phyloP scores from a whole-genome alignment of 75 land plant genomes.

The Selaginella tamariscina region DNA sequence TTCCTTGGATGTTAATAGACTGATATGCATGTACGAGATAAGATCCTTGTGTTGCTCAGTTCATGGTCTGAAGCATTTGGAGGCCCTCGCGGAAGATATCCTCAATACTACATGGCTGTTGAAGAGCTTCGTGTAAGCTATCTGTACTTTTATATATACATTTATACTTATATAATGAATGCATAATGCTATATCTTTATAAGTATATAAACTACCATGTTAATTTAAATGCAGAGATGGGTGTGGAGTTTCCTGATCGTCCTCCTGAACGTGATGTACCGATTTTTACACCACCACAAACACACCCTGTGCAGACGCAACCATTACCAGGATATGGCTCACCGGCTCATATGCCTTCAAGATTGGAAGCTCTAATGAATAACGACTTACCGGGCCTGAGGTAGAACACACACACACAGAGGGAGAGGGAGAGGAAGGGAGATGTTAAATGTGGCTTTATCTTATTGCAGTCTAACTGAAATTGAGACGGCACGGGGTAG shows the following conservation, averaged over 20 bases:
- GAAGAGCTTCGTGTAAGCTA: slow-evolving; percentile 63
- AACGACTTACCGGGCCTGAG: slow-evolving; percentile 66
- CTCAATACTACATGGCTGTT: slow-evolving; percentile 85
- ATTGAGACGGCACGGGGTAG: slow-evolving; percentile 69
- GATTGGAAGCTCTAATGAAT: slow-evolving; percentile 41
- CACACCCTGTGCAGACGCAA: slow-evolving; percentile 46
- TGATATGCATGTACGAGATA: slow-evolving; percentile 77
- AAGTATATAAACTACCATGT: background rate
- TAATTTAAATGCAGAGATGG: slow-evolving; percentile 59
- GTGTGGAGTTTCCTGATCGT: slow-evolving; percentile 82
- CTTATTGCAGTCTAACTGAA: slow-evolving; percentile 39
- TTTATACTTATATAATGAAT: too few species aligned
- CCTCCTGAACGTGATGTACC: slow-evolving; percentile 61
- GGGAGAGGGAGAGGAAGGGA: too few species aligned
- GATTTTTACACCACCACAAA: slow-evolving; percentile 82
- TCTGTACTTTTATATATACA: too few species aligned
- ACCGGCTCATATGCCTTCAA: slow-evolving; percentile 21
- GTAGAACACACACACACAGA: too few species aligned
- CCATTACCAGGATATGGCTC: slow-evolving; percentile 28
- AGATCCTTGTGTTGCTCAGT: slow-evolving; percentile 63
- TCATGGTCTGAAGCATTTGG: slow-evolving; percentile 99
- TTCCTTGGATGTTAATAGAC: slow-evolving; percentile 26
- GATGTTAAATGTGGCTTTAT: slow-evolving; percentile 7
- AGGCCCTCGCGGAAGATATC: slow-evolving; percentile 84
- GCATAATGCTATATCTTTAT: background rate